Evolutionary conservation across 495 filamentous ascomycete genomes (phyloP).

Genomic region (Cladorrhinum samala): DNA sequence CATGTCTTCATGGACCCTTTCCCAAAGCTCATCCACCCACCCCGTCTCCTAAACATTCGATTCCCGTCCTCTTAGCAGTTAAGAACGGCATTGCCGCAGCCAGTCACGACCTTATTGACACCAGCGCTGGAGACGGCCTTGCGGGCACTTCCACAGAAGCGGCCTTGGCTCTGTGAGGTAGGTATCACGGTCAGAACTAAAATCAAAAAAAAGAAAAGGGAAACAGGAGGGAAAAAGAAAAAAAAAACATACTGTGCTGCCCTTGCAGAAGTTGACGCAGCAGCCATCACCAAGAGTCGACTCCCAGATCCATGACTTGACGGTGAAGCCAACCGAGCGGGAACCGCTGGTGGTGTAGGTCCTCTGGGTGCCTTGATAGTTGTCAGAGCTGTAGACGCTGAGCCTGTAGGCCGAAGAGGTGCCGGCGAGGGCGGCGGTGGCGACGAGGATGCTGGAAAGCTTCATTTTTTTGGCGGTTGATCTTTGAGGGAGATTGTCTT

Average conservation of each 20-base stretch:
- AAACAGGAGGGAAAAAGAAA: neutral
- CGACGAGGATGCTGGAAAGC: neutral
- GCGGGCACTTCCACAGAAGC: neutral
- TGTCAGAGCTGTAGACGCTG: neutral
- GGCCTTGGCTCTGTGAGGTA: neutral
- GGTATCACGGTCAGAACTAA: too few species aligned
- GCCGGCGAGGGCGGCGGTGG: neutral
- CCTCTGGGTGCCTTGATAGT: conserved; percentile 1
- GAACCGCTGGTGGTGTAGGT: neutral
- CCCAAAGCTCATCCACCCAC: too few species aligned
- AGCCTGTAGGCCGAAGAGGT: neutral
- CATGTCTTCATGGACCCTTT: too few species aligned
- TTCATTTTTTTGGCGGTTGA: neutral
- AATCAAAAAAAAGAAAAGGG: neutral
- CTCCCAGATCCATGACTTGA: conserved; percentile 2
- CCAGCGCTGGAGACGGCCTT: neutral
- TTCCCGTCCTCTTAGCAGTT: conserved; percentile 3
- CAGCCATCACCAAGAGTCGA: neutral
- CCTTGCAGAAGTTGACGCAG: conserved; percentile 3
- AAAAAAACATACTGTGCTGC: neutral
- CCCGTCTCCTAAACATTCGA: too few species aligned
- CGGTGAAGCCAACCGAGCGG: neutral
- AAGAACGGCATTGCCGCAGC: neutral
- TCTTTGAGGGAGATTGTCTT: neutral
- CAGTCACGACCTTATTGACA: conserved; percentile 3